Evolutionary conservation across 352 stramenopile species (phyloP).

Genomic region (Paralagenidium karlingii): DNA sequence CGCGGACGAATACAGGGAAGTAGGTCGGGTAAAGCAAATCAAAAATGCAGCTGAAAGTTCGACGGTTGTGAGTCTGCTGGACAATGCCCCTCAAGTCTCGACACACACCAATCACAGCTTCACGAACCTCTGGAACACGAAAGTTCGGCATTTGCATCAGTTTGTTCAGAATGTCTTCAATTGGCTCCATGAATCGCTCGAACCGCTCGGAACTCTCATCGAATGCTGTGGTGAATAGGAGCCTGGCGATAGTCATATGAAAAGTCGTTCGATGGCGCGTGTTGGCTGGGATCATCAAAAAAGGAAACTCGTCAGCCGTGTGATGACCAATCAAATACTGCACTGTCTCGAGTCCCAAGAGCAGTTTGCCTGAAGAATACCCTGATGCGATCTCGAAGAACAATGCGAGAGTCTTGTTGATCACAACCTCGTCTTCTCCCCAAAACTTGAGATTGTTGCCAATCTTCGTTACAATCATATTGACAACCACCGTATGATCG

Average conservation of each 20-base stretch:
- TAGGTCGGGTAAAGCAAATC: slow-evolving; percentile 96
- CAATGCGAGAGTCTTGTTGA: slow-evolving; percentile 92
- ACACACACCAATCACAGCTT: slow-evolving; percentile 93
- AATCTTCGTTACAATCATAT: slow-evolving; percentile 98
- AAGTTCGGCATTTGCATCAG: slow-evolving; percentile 68
- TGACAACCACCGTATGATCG: slow-evolving; percentile 95
- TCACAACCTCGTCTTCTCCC: slow-evolving; percentile 92
- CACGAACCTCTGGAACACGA: slow-evolving; percentile 56
- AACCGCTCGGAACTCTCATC: slow-evolving; percentile 92
- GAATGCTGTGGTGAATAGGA: slow-evolving; percentile 93
- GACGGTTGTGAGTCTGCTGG: slow-evolving; percentile 93
- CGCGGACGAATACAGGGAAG: slow-evolving; percentile 90
- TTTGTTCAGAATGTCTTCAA: slow-evolving; percentile 74
- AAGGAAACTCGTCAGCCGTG: slow-evolving; percentile 95
- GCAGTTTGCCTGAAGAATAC: slow-evolving; percentile 95
- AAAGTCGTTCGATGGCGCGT: slow-evolving; percentile 94
- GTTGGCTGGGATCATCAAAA: slow-evolving; percentile 89
- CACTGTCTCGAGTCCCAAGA: slow-evolving; percentile 94
- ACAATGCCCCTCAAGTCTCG: slow-evolving; percentile 93
- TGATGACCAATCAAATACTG: slow-evolving; percentile 96
- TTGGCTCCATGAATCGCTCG: slow-evolving; percentile 94
- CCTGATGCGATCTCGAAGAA: slow-evolving; percentile 96
- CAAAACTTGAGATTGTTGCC: slow-evolving; percentile 99
- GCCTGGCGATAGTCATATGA: slow-evolving; percentile 92
- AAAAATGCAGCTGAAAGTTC: slow-evolving; percentile 96